Evolutionary conservation across 2,329 filamentous ascomycete species (phyloP).

Genomic region (Capronia americana): DNA sequence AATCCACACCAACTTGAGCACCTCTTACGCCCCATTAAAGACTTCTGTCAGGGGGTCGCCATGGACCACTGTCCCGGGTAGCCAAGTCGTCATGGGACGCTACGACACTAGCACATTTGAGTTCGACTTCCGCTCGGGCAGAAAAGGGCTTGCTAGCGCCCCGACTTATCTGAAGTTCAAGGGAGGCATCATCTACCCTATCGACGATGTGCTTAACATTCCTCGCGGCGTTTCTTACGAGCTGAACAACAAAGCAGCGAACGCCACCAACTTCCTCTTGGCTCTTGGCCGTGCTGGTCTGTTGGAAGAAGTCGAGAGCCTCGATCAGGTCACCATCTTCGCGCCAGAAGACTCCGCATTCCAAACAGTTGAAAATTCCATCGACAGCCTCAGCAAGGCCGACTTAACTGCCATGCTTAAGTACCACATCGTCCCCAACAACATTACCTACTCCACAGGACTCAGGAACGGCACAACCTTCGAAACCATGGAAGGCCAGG

Average conservation of each 20-base stretch:
- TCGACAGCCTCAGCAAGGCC: constrained; percentile 55
- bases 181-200: constrained; percentile 61
- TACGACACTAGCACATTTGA: constrained; percentile 41
- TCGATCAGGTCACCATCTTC: constrained; percentile 66
- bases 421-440: constrained; percentile 68
- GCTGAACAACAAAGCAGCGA: constrained; percentile 48
- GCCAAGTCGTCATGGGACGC: constrained; percentile 61
- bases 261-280: constrained; percentile 56
- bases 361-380: constrained; percentile 60
- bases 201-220: constrained; percentile 57
- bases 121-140: no score
- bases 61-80: constrained; percentile 65
- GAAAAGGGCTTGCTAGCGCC: constrained; percentile 24
- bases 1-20: constrained; percentile 44
- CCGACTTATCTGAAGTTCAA: constrained; percentile 51
- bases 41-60: constrained; percentile 57
- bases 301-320: constrained; percentile 15
- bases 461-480: constrained; percentile 47
- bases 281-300: constrained; percentile 53
- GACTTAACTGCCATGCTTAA: constrained; percentile 61
- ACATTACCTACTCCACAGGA: constrained; percentile 60
- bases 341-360: constrained; percentile 68
- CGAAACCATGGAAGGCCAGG: constrained; percentile 54
- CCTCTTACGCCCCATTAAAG: constrained; percentile 52
- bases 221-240: constrained; percentile 51